A percentile compares a stretch with the other conserved stretches of the same genome.
Conservation (phyloP, 2,329 filamentous ascomycete species). For the Drechslera avenae region DNA sequence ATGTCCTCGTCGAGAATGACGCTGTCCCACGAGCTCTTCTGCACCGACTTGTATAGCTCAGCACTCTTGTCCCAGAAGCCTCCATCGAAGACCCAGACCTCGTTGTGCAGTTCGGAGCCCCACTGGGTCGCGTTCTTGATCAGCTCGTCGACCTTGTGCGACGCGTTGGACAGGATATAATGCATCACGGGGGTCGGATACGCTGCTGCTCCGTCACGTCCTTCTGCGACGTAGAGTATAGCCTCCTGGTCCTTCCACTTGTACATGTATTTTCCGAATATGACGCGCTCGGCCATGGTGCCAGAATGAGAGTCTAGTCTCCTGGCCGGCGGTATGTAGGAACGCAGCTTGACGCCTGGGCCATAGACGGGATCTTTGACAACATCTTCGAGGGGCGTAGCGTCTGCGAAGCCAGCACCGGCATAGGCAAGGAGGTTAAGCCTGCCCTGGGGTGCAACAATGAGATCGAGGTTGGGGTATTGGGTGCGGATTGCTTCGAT, state of each 20-base stretch:
- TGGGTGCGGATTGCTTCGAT: conserved; percentile 53
- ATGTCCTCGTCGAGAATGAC: conserved; percentile 69
- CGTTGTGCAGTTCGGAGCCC: conserved; percentile 62
- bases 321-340: conserved; percentile 48
- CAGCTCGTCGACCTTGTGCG: conserved; percentile 54
- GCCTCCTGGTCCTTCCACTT: conserved; percentile 53
- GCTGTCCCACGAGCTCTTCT: conserved; percentile 62
- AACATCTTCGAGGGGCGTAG: conserved; percentile 50
- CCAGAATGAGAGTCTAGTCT: conserved; percentile 47
- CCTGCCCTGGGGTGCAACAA: conserved; percentile 42
- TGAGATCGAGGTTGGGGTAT: conserved; percentile 53
- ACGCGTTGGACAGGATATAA: conserved; percentile 51
- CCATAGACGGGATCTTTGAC: conserved; percentile 46
- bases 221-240: conserved; percentile 51
- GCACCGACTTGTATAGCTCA: conserved; percentile 61
- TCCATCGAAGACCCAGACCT: conserved; percentile 70
- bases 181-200: conserved; percentile 48
- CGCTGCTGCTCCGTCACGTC: conserved; percentile 44
- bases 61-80: conserved; percentile 67
- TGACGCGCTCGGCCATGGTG: conserved; percentile 44
- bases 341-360: conserved; percentile 42
- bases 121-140: conserved; percentile 62
- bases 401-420: conserved; percentile 48
- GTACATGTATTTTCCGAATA: conserved; percentile 54
- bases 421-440: conserved; percentile 52